Conservation (phyloP, 495 filamentous ascomycete species). For the Oidiodendron maius region DNA sequence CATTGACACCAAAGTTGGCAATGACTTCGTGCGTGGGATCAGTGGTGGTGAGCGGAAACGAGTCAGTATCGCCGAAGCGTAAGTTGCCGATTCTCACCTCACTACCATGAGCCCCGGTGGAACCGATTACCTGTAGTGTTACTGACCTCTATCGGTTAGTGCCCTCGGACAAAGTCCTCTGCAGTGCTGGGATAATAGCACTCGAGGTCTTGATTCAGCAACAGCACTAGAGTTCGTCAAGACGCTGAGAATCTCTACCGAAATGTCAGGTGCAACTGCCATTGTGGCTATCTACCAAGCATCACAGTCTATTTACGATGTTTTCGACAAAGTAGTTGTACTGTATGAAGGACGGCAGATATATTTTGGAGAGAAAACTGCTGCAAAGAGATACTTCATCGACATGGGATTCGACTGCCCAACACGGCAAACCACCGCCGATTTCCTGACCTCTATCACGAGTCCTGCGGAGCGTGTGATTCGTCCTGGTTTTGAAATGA, state of each 20-base stretch:
- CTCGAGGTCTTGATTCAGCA: slow-evolving; percentile 72
- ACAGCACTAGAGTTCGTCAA: slow-evolving; percentile 78
- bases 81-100: too few relatives aligned
- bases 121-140: slow-evolving; percentile 26
- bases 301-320: slow-evolving; percentile 68
- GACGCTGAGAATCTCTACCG: slow-evolving; percentile 58
- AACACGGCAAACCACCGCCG: slow-evolving; percentile 65
- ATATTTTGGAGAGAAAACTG: slow-evolving; percentile 60
- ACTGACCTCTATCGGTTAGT: slow-evolving; percentile 19
- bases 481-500: slow-evolving; percentile 57
- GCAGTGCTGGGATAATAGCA: slow-evolving; percentile 84
- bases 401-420: slow-evolving; percentile 73
- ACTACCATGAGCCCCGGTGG: background rate
- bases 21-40: slow-evolving; percentile 74
- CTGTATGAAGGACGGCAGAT: slow-evolving; percentile 82
- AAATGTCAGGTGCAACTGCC: slow-evolving; percentile 58
- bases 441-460: slow-evolving; percentile 78
- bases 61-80: slow-evolving; percentile 71
- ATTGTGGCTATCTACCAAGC: slow-evolving; percentile 85
- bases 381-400: slow-evolving; percentile 64
- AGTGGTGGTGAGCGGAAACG: slow-evolving; percentile 80
- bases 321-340: slow-evolving; percentile 72
- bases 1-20: slow-evolving; percentile 70
- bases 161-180: slow-evolving; percentile 59
- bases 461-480: slow-evolving; percentile 61